Evolutionary conservation across 208 protist species (phyloP).

Genomic region (Acanthamoeba lenticulata): DNA sequence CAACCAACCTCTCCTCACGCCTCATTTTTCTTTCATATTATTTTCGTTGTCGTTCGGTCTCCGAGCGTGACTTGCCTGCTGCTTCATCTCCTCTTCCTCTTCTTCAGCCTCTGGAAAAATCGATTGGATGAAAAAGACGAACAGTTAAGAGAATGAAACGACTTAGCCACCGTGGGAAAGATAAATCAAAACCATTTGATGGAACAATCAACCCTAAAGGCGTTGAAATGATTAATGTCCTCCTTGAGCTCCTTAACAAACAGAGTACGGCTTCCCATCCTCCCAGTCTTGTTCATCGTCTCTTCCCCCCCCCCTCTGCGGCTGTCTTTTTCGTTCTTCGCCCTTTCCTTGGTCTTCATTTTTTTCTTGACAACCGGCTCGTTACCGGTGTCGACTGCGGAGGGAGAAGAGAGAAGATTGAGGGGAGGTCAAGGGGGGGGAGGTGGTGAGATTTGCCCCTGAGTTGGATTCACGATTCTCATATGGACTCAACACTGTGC

Average conservation of each 20-base stretch:
- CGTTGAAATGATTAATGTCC: not conserved
- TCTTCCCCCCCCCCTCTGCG: not conserved
- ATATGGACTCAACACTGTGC: too few species aligned
- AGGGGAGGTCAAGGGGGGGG: too few species aligned
- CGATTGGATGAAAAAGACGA: not conserved
- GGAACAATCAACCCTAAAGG: conserved; percentile 29
- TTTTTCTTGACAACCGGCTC: not conserved
- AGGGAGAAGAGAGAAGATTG: too few species aligned
- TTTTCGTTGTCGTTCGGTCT: not conserved
- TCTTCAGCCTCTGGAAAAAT: not conserved
- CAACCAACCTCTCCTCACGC: too few species aligned
- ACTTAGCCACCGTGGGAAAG: not conserved
- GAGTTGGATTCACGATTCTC: too few species aligned
- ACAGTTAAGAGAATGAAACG: not conserved
- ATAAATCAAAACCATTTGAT: conserved; percentile 61
- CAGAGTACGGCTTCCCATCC: not conserved
- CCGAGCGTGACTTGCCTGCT: not conserved
- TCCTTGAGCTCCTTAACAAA: conserved; percentile 53
- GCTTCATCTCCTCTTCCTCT: not conserved
- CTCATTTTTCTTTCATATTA: too few species aligned
- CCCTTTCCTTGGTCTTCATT: not conserved
- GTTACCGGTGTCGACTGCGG: not conserved
- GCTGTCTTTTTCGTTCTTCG: not conserved
- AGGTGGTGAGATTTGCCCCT: too few species aligned
- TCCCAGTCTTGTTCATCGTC: not conserved